Conservation (phyloP, 2,329 filamentous ascomycete species). For the Nigrospora sphaerica region DNA sequence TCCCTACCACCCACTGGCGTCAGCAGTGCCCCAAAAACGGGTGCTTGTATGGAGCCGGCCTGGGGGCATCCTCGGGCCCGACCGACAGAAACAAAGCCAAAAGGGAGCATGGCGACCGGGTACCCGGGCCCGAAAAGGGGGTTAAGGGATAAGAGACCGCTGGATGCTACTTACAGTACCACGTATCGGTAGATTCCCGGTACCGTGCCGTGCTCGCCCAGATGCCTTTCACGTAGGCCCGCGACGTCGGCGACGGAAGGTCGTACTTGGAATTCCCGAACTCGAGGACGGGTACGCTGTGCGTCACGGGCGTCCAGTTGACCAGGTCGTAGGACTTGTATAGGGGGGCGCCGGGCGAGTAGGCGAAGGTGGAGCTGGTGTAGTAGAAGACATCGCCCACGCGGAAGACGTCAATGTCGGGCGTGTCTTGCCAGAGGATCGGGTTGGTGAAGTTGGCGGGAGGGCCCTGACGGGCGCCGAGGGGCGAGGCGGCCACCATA, state of each 20-base stretch:
- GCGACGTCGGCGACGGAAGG: conserved; percentile 2
- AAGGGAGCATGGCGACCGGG: no score
- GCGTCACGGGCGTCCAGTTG: conserved; percentile 31
- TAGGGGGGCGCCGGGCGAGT: conserved; percentile 41
- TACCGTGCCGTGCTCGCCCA: conserved; percentile 16
- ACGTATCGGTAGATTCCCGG: conserved; percentile 10
- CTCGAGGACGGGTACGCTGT: conserved; percentile 23
- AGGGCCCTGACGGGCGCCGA: no score
- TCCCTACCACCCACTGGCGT: conserved; percentile 31
- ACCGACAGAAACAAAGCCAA: no score
- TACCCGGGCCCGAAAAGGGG: no score
- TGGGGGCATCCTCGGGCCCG: no score
- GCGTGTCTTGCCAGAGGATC: conserved; percentile 41
- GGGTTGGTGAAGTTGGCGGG: conserved; percentile 32
- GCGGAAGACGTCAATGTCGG: conserved; percentile 42
- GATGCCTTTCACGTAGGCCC: conserved; percentile 14
- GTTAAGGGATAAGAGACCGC: no score
- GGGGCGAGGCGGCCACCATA: no score
- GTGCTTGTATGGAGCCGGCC: no score
- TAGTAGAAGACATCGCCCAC: conserved; percentile 31
- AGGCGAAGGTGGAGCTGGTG: conserved; percentile 41
- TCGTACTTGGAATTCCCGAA: conserved; percentile 10
- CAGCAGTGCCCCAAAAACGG: no score
- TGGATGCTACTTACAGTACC: conserved; percentile 7
- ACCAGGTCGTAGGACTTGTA: conserved; percentile 41